A percentile compares a stretch with the other conserved stretches of the same genome.
Conservation (phyloP, 345 rosid genomes). For the Cardiospermum halicacabum region DNA sequence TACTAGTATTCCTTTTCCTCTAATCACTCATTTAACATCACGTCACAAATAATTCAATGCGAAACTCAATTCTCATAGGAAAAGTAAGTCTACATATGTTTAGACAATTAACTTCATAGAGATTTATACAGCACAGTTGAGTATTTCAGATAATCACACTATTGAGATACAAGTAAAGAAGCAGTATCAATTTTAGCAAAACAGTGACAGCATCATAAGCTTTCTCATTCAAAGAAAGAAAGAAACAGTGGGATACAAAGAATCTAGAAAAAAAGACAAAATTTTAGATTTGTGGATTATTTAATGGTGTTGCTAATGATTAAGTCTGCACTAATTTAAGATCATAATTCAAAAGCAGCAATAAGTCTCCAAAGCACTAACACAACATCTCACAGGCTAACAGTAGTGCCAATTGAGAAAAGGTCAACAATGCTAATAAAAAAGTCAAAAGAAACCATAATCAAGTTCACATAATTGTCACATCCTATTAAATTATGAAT, state of each 20-base stretch:
- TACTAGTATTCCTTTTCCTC: conserved; percentile 11
- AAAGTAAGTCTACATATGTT: background rate
- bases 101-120: no score
- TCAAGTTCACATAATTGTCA: conserved; percentile 18
- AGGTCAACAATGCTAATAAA: background rate
- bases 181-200: no score
- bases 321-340: conserved; percentile 20
- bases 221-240: conserved; percentile 1
- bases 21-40: background rate
- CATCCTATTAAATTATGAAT: conserved; percentile 13
- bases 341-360: conserved; percentile 15
- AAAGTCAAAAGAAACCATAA: conserved; percentile 18
- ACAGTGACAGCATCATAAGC: conserved; percentile 11
- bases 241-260: background rate
- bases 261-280: conserved; percentile 5
- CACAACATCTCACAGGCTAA: conserved; percentile 4
- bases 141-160: no score
- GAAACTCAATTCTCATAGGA: background rate
- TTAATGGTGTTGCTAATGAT: conserved; percentile 23
- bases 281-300: conserved; percentile 3
- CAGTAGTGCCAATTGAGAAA: conserved; percentile 2
- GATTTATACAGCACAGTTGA: no score
- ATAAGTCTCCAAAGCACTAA: conserved; percentile 7
- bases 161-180: background rate
- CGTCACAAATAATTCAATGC: background rate